Percentiles rank a stretch among this genome's conserved stretches.
These are phyloP conservation scores for Penicillium sp. DNA, from an alignment of 2,329 filamentous ascomycete genomes.

Conservation along the genomic window DNA sequence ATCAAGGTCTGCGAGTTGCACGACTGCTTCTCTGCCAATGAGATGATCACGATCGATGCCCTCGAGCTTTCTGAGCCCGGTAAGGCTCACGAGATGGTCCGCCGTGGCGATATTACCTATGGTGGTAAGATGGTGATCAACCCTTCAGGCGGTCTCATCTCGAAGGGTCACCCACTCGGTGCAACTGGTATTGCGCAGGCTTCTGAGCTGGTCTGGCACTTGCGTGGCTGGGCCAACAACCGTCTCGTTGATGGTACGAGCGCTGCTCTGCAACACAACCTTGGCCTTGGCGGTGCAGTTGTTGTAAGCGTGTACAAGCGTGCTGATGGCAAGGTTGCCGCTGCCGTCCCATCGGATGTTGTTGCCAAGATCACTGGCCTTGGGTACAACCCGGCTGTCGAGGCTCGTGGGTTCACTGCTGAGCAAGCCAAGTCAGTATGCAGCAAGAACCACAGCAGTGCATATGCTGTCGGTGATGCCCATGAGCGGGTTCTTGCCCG, in stretches of 20 bases:
- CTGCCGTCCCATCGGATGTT: constrained; percentile 59
- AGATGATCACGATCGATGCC: constrained; percentile 87
- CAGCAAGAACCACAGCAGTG: constrained; percentile 67
- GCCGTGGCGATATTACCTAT: constrained; percentile 86
- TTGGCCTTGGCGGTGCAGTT: constrained; percentile 85
- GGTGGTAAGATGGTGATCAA: constrained; percentile 81
- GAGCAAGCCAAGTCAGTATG: constrained; percentile 69
- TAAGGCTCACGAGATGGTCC: constrained; percentile 89
- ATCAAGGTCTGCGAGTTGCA: constrained; percentile 88
- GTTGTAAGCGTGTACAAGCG: constrained; percentile 88
- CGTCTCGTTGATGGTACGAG: constrained; percentile 67
- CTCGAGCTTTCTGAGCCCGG: constrained; percentile 76
- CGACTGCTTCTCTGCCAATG: constrained; percentile 95
- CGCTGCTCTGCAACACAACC: constrained; percentile 84
- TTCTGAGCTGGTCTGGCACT: constrained; percentile 91
- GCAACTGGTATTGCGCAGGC: constrained; percentile 95
- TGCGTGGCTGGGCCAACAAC: constrained; percentile 95
- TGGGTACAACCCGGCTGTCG: constrained; percentile 89
- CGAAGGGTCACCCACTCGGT: constrained; percentile 91
- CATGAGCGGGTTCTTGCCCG: constrained; percentile 71
- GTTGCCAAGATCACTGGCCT: constrained; percentile 68
- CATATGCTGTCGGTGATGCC: constrained; percentile 78
- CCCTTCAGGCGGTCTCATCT: constrained; percentile 90
- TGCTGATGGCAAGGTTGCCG: constrained; percentile 69
- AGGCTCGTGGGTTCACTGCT: constrained; percentile 83